Evolutionary conservation across 306 rosid species (phyloP), one percentile per base, ranked within the genome.

Genomic region (Prunus dulcis): DNA sequence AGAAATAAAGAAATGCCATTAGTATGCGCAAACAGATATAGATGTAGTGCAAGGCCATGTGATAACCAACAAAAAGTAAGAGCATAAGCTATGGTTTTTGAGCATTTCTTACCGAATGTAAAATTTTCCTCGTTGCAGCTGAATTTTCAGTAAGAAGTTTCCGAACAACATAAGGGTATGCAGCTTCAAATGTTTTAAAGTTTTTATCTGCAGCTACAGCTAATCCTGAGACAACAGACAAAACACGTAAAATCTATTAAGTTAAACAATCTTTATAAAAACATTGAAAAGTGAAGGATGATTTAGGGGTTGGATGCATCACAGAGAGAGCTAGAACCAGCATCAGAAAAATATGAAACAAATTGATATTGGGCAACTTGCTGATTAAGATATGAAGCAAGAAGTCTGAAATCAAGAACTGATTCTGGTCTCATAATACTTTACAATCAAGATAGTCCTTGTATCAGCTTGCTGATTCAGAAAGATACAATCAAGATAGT

Each of bases 121-220:
- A 80, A 74, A 94, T 94, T 53, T 86, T 89, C 76, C 87, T 89
- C 32, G 91, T 85, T 41, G 76, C 93, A 25, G 88, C 80, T 53
- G 98, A 90, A 80, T 94, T 94, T 73, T 94, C 97, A 27, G 97
- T 94, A 67, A 92, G 89, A 78, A 94, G 95, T 78, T 94, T 94
- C 81, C 86, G 92, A 58, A 88, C 93, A 69, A 94, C 98, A 61
- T 87, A 92, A 67, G 98, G 97, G 73, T 90, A 92, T 76, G 97
- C 98, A 73, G 97, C 93, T 85, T 90, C 97, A 87, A 94, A 94
- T 77, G 98, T 94, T 86, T 92, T 94, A 60, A 92, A 94, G 72
- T 82, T 87, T 77, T 64, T 58, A 80, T 94, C 97, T 52, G 86
- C 96, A 15, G 96, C 95, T 53, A 94, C 43, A 50, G 98, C 98